phyloP scores from a whole-genome alignment of 2,329 filamentous ascomycete genomes.

The Coniochaeta prunicola region DNA sequence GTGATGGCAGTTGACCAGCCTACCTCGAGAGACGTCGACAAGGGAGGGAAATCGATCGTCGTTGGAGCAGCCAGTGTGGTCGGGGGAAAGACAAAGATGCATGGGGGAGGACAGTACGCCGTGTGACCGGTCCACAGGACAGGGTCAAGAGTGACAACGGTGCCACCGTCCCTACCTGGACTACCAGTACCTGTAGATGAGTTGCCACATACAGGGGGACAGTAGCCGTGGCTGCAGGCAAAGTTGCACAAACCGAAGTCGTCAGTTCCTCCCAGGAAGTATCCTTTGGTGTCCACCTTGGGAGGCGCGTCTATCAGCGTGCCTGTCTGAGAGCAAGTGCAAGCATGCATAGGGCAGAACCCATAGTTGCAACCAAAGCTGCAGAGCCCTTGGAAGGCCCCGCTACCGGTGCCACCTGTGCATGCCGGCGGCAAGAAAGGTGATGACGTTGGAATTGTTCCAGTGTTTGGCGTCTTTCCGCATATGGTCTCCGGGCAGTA shows the following conservation, averaged over 20 bases:
- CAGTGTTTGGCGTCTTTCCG: background rate
- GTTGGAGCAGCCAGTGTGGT: background rate
- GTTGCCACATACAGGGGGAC: background rate
- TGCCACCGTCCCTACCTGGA: background rate
- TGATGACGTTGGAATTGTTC: background rate
- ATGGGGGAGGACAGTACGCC: constrained; percentile 1
- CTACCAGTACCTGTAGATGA: background rate
- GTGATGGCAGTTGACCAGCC: background rate
- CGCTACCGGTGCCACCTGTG: background rate
- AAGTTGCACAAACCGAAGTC: background rate
- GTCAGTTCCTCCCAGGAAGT: background rate
- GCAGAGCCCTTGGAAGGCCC: background rate
- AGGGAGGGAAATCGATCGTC: constrained; percentile 8
- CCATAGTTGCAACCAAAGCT: background rate
- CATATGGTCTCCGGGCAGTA: background rate
- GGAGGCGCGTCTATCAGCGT: background rate
- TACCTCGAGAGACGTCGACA: background rate
- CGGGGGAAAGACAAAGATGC: constrained; percentile 4
- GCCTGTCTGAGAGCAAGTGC: background rate
- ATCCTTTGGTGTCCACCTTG: background rate
- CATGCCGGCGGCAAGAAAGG: background rate
- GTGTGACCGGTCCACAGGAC: constrained; percentile 3
- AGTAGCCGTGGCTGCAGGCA: background rate
- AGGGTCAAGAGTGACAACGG: constrained; percentile 3
- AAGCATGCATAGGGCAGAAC: background rate